Base-by-base conservation (phyloP, 257 asterid genomes). In the Ilex aquifolium region DNA sequence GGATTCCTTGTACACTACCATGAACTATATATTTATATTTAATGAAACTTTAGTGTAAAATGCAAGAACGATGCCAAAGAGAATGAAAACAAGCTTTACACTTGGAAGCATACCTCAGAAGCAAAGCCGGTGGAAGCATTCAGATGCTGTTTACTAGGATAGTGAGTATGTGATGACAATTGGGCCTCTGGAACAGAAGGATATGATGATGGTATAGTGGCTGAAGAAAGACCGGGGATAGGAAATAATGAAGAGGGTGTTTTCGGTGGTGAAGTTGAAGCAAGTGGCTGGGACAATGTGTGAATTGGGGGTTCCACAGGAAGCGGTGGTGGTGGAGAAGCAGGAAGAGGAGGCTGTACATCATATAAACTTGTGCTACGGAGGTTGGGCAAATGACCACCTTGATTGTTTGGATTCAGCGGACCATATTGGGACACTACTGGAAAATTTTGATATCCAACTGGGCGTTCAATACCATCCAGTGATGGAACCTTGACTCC, bases 271-370 rank as follows among this genome's bases (percentile, higher is more conserved):
- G 87, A 76, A 31, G 76, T 71, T n/a, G 81, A 66, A 60, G 72
- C 75, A 55, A 64, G 70, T 5, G 65, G 64, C 65, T 80, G 83
- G 1, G 77, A 44, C 60, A 72, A 74, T 55, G 44, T 75, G 40
- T 52, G 76, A 67, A 70, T 76, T 5, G 81, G 82, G 7, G 77
- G 80, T 65, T 84, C 95, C 54, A 32, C 63, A 1, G 89, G 90
- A 59, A 79, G 82, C 4, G 94, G 87, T 10, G 91, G 94, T 16
- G 95, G 88, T 10, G 96, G 97, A 3, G 93, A 80, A 29, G 77
- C 57, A 49, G 90, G 95, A 48, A 87, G 93, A 17, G 97, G 93
- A 57, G 91, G 93, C 72, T 74, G 95, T 31, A 69, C 76, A 68
- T 53, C 67, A 32, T 70, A 72, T 71, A 73, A 64, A 69, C 55